Evolutionary conservation across 225 moss, liverwort and hornwort genomes (phyloP), one percentile per base, ranked within the genome.

Genomic region (Bryum argenteum): DNA sequence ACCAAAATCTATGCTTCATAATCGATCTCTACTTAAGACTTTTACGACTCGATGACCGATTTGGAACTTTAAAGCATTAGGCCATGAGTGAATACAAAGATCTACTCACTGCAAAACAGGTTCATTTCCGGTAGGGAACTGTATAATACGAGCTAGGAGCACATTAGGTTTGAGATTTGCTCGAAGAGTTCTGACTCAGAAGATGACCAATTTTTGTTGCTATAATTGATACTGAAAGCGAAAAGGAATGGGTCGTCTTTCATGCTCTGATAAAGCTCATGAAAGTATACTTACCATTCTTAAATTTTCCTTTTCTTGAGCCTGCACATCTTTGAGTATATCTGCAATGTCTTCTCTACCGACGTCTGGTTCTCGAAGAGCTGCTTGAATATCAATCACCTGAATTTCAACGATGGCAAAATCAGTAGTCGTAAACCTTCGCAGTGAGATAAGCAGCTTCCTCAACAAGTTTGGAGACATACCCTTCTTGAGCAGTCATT

Each of bases 401-500:
- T 90, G 83, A 40, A 41, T 61, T 40, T 48, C 38, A n/a, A 26
- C 14, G 19, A 39, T 37, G 50, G 61, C 61, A 58, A 19, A 37
- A 38, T 13, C 23, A 63, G 19, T 73, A 28, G 63, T 63, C 61
- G 19, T 57, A 1, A 51, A 48, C 48, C 6, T 19, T 12, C 14
- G 19, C 33, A 33, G 23, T 54, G 10, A 47, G 19, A 12, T 45
- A 24, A 60, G 60, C 57, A 44, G 22, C 75, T 54, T 54, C 52
- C 16, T 53, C 3, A 62, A 33, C 16, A 20, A 66, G n/a, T 38
- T 13, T 9, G 40, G 63, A 40, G 26, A 37, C 44, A 51, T 42
- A 87, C 94, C 89, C 88, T 83, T 82, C 67, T 89, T 59, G 95
- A 95, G 73, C 88, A 93, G 75, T 95, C 89, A 64, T 84, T 95